These are phyloP conservation scores for Cornus kousa DNA, from an alignment of 148 eudicot species.

Conservation along the genomic window DNA sequence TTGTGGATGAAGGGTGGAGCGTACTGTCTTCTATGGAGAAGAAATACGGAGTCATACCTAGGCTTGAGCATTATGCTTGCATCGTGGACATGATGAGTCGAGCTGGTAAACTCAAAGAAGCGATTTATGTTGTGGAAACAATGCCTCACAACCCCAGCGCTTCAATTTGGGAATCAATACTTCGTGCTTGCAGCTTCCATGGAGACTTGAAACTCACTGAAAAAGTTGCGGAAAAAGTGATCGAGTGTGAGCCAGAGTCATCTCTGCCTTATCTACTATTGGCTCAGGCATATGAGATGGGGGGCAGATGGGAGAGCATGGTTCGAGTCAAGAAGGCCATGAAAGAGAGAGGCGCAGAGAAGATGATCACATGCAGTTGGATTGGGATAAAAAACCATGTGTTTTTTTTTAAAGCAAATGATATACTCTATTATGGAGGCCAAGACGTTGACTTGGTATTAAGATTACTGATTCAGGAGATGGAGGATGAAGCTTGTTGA, in stretches of 20 bases:
- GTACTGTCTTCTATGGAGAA: constrained; percentile 57
- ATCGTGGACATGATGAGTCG: constrained; percentile 51
- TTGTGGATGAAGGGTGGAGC: constrained; percentile 47
- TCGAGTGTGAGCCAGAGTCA: constrained; percentile 48
- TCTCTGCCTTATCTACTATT: constrained; percentile 58
- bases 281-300: constrained; percentile 55
- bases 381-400: constrained; percentile 39
- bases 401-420: constrained; percentile 40
- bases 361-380: constrained; percentile 58
- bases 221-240: constrained; percentile 47
- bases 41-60: constrained; percentile 45
- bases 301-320: constrained; percentile 76
- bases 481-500: constrained; percentile 26
- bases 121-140: constrained; percentile 35
- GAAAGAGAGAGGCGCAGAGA: constrained; percentile 35
- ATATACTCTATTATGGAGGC: constrained; percentile 42
- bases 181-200: constrained; percentile 35
- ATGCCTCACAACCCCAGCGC: constrained; percentile 44
- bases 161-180: constrained; percentile 50
- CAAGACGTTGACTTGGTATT: constrained; percentile 40
- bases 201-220: constrained; percentile 55
- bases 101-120: constrained; percentile 58
- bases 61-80: constrained; percentile 47
- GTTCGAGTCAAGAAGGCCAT: constrained; percentile 61
- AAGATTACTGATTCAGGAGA: constrained; percentile 44